Conservation (phyloP, 495 filamentous ascomycete species). For the Talaromyces nanjingensis region DNA sequence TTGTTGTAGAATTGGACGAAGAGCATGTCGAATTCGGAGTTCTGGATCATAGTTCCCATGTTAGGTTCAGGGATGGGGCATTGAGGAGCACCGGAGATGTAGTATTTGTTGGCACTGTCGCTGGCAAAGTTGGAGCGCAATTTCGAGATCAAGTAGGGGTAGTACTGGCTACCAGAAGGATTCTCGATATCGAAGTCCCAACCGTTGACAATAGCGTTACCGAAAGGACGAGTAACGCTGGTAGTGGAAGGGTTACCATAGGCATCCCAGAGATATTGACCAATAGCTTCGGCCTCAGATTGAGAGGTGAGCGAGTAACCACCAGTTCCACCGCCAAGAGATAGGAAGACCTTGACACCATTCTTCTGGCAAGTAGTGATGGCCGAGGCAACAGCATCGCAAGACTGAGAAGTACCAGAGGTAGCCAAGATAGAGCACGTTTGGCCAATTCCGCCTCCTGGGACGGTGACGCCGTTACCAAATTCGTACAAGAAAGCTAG, state of each 20-base stretch:
- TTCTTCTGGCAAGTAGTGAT: conserved; percentile 43
- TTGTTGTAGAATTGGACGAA: conserved; percentile 44
- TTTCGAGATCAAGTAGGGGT: conserved; percentile 33
- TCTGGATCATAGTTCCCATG: conserved; percentile 35
- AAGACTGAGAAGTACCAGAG: conserved; percentile 15
- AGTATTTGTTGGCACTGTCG: conserved; percentile 41
- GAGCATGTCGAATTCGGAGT: conserved; percentile 29
- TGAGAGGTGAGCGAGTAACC: conserved; percentile 31
- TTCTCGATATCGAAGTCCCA: conserved; percentile 49
- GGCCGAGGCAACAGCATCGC: conserved; percentile 34
- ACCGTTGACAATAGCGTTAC: conserved; percentile 46
- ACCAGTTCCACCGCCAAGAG: conserved; percentile 37
- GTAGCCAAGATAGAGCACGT: conserved; percentile 14
- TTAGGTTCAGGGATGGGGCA: conserved; percentile 48
- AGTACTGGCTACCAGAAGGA: conserved; percentile 23
- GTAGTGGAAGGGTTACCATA: conserved; percentile 24
- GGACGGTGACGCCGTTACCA: conserved; percentile 20
- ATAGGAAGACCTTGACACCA: conserved; percentile 44
- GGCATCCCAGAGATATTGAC: conserved; percentile 44
- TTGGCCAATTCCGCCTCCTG: conserved; percentile 20
- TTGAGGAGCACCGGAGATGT: conserved; percentile 51
- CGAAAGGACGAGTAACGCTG: conserved; percentile 42
- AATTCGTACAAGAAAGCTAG: conserved; percentile 46
- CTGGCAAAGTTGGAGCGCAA: conserved; percentile 40
- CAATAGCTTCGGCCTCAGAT: conserved; percentile 37